phyloP scores from a whole-genome alignment of 2,329 filamentous ascomycete genomes.

The Phoma sp. region DNA sequence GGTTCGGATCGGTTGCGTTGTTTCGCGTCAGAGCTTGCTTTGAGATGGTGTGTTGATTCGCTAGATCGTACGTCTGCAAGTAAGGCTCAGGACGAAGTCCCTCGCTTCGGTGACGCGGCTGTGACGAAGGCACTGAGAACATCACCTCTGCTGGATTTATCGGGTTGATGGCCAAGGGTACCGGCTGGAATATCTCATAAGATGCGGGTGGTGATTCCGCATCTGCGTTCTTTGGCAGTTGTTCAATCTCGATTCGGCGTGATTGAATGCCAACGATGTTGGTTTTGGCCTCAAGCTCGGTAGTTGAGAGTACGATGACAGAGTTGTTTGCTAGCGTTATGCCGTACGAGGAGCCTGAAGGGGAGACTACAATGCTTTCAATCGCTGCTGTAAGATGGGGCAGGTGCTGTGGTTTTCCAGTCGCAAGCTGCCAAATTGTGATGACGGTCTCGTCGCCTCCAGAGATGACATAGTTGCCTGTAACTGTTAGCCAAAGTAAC shows the following conservation, averaged over 20 bases:
- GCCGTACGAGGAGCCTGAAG: conserved; percentile 79
- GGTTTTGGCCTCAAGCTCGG: conserved; percentile 82
- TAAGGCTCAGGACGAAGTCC: conserved; percentile 59
- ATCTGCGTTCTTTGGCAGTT: conserved; percentile 32
- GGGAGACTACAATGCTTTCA: conserved; percentile 82
- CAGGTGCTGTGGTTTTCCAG: conserved; percentile 78
- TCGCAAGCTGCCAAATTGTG: conserved; percentile 92
- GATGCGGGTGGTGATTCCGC: conserved; percentile 24
- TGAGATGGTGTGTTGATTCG: conserved; percentile 76
- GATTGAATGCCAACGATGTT: conserved; percentile 84
- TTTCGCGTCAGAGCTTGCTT: conserved; percentile 89
- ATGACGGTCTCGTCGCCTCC: conserved; percentile 89
- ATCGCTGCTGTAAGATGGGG: conserved; percentile 90
- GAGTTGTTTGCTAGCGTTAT: conserved; percentile 92
- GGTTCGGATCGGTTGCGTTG: conserved; percentile 81
- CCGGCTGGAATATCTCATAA: conserved; percentile 31
- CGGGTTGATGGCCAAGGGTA: conserved; percentile 52
- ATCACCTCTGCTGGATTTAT: conserved; percentile 50
- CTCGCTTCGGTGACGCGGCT: conserved; percentile 45
- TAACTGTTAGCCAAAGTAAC: conserved; percentile 6
- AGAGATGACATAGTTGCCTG: conserved; percentile 91
- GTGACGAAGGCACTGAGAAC: conserved; percentile 60
- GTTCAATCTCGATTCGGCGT: conserved; percentile 37
- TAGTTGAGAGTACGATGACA: conserved; percentile 85
- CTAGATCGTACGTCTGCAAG: conserved; percentile 88